A percentile compares a stretch with the other conserved stretches of the same genome.
Evolutionary conservation across 164 flowering plant genomes (phyloP).

Genomic region (Vitis rotundifolia): DNA sequence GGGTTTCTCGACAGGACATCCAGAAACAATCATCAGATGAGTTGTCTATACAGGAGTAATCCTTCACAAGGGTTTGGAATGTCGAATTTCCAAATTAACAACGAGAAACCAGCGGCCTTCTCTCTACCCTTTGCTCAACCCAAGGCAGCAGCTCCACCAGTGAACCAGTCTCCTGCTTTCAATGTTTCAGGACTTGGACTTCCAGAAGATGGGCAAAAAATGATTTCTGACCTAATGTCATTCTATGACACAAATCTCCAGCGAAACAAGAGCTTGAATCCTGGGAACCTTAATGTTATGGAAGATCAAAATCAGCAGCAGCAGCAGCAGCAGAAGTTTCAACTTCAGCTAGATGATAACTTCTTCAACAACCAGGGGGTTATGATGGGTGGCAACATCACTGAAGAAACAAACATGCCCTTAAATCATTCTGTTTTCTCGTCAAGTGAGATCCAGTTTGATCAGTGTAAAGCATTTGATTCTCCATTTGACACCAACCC

Average conservation of each 20-base stretch:
- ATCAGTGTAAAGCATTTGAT: constrained; percentile 39
- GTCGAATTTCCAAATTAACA: constrained; percentile 23
- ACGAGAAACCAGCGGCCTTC: constrained; percentile 32
- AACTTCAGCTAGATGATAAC: constrained; percentile 30
- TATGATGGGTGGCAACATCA: constrained; percentile 31
- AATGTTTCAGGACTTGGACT: constrained; percentile 49
- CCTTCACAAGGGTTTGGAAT: constrained; percentile 24
- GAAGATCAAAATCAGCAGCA: constrained; percentile 29
- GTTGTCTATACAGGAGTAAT: constrained; percentile 35
- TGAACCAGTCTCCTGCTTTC: constrained; percentile 20
- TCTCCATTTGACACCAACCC: constrained; percentile 30
- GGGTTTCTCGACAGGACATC: constrained; percentile 51
- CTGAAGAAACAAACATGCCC: constrained; percentile 29
- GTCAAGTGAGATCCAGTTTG: constrained; percentile 34
- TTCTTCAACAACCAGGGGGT: constrained; percentile 28
- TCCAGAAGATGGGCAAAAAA: constrained; percentile 69
- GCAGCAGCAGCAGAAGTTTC: constrained; percentile 19
- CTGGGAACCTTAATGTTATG: constrained; percentile 12
- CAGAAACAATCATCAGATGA: constrained; percentile 60
- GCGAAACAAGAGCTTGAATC: constrained; percentile 27
- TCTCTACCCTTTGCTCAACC: constrained; percentile 31
- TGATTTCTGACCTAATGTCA: constrained; percentile 62
- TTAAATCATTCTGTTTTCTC: constrained; percentile 25
- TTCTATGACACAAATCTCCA: constrained; percentile 55
- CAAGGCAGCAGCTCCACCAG: constrained; percentile 23